Evolutionary conservation across 2,329 filamentous ascomycete species (phyloP), one percentile per base, ranked within the genome.

Genomic region (Aspergillus pseudotamarii): DNA sequence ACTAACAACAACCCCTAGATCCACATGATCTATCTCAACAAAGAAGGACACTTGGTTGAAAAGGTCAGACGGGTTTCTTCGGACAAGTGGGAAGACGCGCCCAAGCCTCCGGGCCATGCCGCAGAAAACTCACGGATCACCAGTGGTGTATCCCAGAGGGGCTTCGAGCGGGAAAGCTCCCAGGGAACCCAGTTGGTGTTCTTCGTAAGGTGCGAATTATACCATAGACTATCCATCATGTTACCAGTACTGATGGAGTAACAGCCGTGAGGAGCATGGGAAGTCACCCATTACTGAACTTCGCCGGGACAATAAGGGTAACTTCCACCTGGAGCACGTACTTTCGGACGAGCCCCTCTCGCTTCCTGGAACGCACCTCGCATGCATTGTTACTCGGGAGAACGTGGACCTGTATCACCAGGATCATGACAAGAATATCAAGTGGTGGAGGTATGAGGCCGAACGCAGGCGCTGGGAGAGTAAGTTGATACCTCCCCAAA

Each of bases 351-450:
- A 55, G 32, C 30, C 51, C 16, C 51, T 55, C 4, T 55, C 51
- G 19, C 51, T 55, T 19, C 51, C 51, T 4, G 51, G 51, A 10
- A 55, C 51, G 21, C 51, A 55, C 38, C 51, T 55, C 32, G 51
- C 51, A 19, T 55, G 51, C 16, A 19, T 55, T 9, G 12, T 55
- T n/a, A 55, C 51, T 55, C n/a, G 11, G 21, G 51, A 55, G 21
- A 16, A 10, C n/a, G n/a, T 55, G 3, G 51, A 55, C 32, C n/a
- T 55, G 6, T 55, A 55, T 21, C 51, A 55, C 34, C 51, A 55
- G 14, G 51, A 55, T 16, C 51, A 55, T 38, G 51, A 55, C 12
- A 55, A 55, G 23, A 41, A 55, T 19, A 55, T 55, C 51, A 55
- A 41, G 32, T 21, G 30, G 30, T 55, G 51, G 51, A 55, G 21